Conservation (phyloP, 2,329 filamentous ascomycete genomes). For the Fonsecaea pedrosoi region DNA sequence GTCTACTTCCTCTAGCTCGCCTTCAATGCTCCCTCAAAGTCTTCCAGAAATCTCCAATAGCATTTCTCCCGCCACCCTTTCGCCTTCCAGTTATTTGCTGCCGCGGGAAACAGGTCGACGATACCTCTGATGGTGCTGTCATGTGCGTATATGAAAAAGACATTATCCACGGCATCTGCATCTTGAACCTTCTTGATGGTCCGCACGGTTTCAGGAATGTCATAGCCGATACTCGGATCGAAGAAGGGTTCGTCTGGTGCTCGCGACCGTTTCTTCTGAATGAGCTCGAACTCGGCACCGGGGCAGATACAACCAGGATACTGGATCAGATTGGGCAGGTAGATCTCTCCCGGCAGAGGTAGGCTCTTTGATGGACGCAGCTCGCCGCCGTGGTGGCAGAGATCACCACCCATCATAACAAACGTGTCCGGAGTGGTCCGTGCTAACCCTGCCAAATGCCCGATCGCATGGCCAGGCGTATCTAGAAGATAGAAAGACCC, state of each 20-base stretch:
- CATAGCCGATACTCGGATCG: conserved; percentile 34
- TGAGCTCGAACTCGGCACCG: conserved; percentile 38
- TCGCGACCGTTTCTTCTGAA: conserved; percentile 34
- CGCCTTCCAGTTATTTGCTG: conserved; percentile 28
- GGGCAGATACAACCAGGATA: conserved; percentile 34
- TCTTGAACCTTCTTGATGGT: conserved; percentile 39
- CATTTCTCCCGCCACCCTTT: conserved; percentile 25
- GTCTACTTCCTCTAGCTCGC: not conserved
- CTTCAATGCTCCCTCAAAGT: conserved; percentile 24
- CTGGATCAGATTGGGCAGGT: not conserved
- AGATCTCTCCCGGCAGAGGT: conserved; percentile 10
- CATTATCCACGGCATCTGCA: conserved; percentile 41
- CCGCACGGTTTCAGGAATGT: conserved; percentile 38
- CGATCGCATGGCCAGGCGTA: conserved; percentile 55
- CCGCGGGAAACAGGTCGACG: conserved; percentile 33
- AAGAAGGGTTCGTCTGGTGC: conserved; percentile 34
- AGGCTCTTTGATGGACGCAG: conserved; percentile 41
- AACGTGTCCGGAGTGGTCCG: conserved; percentile 51
- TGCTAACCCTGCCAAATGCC: conserved; percentile 59
- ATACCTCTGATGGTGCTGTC: conserved; percentile 40
- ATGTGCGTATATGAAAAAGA: conserved; percentile 43
- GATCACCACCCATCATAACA: conserved; percentile 60
- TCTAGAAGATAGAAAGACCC: conserved; percentile 52
- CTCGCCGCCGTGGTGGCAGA: conserved; percentile 50
- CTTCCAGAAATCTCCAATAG: conserved; percentile 30